Conservation (phyloP, 2,329 filamentous ascomycete species). For the Calonectria pseudoreteaudii region DNA sequence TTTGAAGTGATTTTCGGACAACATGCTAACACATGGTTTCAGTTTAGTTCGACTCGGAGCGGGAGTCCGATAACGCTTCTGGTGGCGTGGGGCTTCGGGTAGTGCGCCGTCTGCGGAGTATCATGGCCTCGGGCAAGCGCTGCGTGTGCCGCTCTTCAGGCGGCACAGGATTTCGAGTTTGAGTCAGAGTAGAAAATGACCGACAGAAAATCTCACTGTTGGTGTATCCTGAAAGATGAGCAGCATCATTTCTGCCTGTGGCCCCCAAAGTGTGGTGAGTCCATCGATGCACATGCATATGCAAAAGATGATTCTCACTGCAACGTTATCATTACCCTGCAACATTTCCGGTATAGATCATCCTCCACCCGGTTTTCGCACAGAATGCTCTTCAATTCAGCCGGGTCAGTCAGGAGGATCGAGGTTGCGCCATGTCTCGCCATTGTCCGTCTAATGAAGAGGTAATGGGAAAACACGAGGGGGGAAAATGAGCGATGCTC, state of each 20-base stretch:
- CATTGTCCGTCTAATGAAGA: not conserved
- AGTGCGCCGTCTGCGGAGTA: not conserved
- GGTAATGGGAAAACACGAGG: not conserved
- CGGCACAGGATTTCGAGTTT: not conserved
- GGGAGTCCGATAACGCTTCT: conserved; percentile 3
- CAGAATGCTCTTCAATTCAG: not conserved
- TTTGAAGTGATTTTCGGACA: not conserved
- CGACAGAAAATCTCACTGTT: not conserved
- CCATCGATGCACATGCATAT: conserved; percentile 4
- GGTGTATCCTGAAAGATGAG: too few species aligned
- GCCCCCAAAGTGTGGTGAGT: not conserved
- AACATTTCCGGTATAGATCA: not conserved
- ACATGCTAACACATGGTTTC: not conserved
- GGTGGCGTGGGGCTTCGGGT: not conserved
- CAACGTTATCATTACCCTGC: not conserved
- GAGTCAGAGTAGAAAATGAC: not conserved
- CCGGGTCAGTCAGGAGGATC: not conserved
- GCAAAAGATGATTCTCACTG: not conserved
- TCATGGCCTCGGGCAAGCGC: not conserved
- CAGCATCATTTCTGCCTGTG: not conserved
- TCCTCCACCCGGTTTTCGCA: not conserved
- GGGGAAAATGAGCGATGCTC: not conserved
- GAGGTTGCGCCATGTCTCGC: not conserved
- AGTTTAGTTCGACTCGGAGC: not conserved
- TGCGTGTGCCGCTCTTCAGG: not conserved